Conservation (phyloP, 2,329 filamentous ascomycete species). For the Coleophoma cylindrospora region DNA sequence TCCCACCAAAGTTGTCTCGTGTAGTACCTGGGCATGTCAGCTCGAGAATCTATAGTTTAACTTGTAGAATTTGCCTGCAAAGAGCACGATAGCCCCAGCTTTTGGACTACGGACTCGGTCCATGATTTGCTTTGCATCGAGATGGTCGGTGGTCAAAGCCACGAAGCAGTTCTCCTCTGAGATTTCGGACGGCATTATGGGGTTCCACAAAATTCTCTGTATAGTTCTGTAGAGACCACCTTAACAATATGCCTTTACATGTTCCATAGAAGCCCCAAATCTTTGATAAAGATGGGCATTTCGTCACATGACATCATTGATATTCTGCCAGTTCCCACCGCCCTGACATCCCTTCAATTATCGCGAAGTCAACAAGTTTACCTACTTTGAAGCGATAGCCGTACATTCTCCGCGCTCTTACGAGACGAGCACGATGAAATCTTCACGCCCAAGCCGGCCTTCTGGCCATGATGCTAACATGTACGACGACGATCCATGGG, state of each 20-base stretch:
- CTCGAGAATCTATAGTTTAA: background rate
- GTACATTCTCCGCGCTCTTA: background rate
- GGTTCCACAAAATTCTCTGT: too few species aligned
- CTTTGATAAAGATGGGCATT: too few species aligned
- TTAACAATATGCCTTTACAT: too few species aligned
- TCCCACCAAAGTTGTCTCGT: constrained; percentile 66
- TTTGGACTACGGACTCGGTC: constrained; percentile 65
- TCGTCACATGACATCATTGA: too few species aligned
- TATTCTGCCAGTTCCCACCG: too few species aligned
- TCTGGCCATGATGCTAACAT: constrained; percentile 28
- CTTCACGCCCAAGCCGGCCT: constrained; percentile 12
- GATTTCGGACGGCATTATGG: constrained; percentile 31
- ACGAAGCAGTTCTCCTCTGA: constrained; percentile 55
- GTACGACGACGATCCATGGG: constrained; percentile 35
- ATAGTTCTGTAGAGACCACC: too few species aligned
- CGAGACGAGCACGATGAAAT: constrained; percentile 10
- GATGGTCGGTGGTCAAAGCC: constrained; percentile 57
- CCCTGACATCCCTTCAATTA: background rate
- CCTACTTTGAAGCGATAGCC: background rate
- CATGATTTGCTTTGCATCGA: constrained; percentile 55
- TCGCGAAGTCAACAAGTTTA: background rate
- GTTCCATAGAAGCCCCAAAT: too few species aligned
- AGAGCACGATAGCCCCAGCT: constrained; percentile 72
- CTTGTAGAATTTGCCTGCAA: constrained; percentile 51
- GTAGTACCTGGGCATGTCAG: constrained; percentile 54